These are phyloP conservation scores for Backusella circina DNA, from an alignment of 192 early-diverging fungal species.

Conservation along the genomic window DNA sequence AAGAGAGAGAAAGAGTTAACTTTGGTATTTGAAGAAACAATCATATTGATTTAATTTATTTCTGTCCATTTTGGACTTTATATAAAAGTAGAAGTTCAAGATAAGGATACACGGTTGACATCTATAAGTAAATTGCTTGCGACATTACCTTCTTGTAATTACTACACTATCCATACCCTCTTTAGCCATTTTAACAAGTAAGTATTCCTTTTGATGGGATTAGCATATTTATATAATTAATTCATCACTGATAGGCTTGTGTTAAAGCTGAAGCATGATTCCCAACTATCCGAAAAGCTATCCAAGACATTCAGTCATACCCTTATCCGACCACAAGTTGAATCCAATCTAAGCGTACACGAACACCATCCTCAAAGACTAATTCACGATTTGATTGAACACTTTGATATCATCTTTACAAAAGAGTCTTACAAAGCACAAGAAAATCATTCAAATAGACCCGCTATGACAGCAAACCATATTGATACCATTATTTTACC, in stretches of 20 bases:
- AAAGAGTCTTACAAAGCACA: constrained; percentile 17
- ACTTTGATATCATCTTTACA: constrained; percentile 40
- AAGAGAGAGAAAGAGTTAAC: not conserved
- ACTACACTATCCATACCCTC: constrained; percentile 43
- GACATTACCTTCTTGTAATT: constrained; percentile 44
- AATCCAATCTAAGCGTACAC: constrained; percentile 37
- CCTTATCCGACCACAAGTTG: constrained; percentile 45
- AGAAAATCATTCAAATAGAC: constrained; percentile 11
- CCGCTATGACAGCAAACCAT: not conserved
- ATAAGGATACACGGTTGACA: constrained; percentile 31
- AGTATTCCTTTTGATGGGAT: not conserved
- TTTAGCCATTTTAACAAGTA: constrained; percentile 32
- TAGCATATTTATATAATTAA: not conserved
- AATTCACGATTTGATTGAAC: constrained; percentile 44
- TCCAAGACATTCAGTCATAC: constrained; percentile 43
- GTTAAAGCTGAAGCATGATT: constrained; percentile 12
- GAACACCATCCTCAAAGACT: constrained; percentile 50
- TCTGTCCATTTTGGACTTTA: not conserved
- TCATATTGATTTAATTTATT: not conserved
- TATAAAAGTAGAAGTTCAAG: constrained; percentile 16
- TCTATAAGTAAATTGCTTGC: constrained; percentile 47
- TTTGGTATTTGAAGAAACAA: not conserved
- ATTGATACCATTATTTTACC: not conserved
- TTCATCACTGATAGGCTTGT: not conserved
- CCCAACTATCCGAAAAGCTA: constrained; percentile 27